A percentile compares a stretch with the other conserved stretches of the same genome.
Evolutionary conservation across 805 yeast genomes (phyloP).

Genomic region (Candida jianshihensis): DNA sequence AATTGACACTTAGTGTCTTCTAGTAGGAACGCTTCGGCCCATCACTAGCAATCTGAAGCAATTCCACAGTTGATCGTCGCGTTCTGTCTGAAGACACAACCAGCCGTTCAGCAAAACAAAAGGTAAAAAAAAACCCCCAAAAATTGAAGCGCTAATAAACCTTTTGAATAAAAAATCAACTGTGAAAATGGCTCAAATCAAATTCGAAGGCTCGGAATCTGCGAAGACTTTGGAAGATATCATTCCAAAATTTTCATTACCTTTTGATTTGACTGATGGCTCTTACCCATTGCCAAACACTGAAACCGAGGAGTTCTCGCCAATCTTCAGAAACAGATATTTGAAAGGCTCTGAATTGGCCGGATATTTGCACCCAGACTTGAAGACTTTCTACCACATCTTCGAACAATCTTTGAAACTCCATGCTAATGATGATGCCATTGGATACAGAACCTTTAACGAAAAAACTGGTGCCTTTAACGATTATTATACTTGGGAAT

Average conservation of each 20-base stretch:
- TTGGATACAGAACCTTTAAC: slow-evolving; percentile 36
- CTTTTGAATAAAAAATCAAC: too few relatives aligned
- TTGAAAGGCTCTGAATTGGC: slow-evolving; percentile 25
- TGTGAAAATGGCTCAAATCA: slow-evolving; percentile 9
- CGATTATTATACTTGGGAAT: slow-evolving; percentile 34
- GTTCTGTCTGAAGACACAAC: too few relatives aligned
- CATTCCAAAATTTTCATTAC: slow-evolving; percentile 11
- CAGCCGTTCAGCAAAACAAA: too few relatives aligned
- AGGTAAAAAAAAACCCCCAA: too few relatives aligned
- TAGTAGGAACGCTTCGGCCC: too few relatives aligned
- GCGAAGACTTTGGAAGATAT: slow-evolving; percentile 9
- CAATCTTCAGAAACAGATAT: slow-evolving; percentile 40
- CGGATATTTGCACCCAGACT: slow-evolving; percentile 33
- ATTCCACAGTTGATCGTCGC: too few relatives aligned
- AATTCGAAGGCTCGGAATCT: slow-evolving; percentile 1
- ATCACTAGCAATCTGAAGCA: too few relatives aligned
- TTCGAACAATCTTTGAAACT: slow-evolving; percentile 35
- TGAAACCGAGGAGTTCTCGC: slow-evolving; percentile 38
- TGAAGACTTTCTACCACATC: slow-evolving; percentile 38
- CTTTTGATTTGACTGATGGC: slow-evolving; percentile 13
- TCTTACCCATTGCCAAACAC: slow-evolving; percentile 19
- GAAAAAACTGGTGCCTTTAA: slow-evolving; percentile 31
- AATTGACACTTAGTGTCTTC: too few relatives aligned
- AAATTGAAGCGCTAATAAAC: too few relatives aligned
- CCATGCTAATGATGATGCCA: slow-evolving; percentile 32